phyloP scores from a whole-genome alignment of 306 rosid species.

The Pyrus pyrifolia region DNA sequence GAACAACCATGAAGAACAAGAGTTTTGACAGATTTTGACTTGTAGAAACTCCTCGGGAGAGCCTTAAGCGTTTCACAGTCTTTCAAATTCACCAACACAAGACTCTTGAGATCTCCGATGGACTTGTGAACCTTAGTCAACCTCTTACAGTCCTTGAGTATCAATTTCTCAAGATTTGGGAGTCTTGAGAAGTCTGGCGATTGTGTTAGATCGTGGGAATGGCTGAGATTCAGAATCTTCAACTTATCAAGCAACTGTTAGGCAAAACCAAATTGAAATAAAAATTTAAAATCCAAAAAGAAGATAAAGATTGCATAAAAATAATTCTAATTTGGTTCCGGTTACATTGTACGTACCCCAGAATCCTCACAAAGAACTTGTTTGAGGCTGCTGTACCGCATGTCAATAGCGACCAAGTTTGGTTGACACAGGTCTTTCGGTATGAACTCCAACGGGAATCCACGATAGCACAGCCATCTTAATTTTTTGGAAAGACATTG shows the following conservation, averaged over 20 bases:
- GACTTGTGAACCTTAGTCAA: no score
- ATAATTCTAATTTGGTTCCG: no score
- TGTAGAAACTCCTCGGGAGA: no score
- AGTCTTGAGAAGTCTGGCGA: slow-evolving; percentile 33
- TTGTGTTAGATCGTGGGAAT: slow-evolving; percentile 11
- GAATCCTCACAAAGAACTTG: not conserved
- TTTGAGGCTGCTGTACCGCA: slow-evolving; percentile 23
- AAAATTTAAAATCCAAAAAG: not conserved
- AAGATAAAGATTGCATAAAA: not conserved
- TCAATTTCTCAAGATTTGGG: slow-evolving; percentile 21
- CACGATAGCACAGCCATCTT: not conserved
- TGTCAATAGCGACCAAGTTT: slow-evolving; percentile 19
- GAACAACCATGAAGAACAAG: no score
- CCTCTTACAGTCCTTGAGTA: no score
- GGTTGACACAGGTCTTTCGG: not conserved
- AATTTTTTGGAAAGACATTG: slow-evolving; percentile 14
- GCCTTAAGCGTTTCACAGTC: no score
- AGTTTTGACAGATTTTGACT: no score
- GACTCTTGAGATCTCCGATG: no score
- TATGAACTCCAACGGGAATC: not conserved
- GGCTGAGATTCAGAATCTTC: slow-evolving; percentile 34
- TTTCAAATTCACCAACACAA: no score
- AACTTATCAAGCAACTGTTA: slow-evolving; percentile 13
- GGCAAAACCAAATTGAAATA: no score
- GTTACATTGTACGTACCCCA: no score